These are phyloP conservation scores for Basidiobolus meristosporus DNA, from an alignment of 371 early-diverging fungal genomes.

Conservation along the genomic window DNA sequence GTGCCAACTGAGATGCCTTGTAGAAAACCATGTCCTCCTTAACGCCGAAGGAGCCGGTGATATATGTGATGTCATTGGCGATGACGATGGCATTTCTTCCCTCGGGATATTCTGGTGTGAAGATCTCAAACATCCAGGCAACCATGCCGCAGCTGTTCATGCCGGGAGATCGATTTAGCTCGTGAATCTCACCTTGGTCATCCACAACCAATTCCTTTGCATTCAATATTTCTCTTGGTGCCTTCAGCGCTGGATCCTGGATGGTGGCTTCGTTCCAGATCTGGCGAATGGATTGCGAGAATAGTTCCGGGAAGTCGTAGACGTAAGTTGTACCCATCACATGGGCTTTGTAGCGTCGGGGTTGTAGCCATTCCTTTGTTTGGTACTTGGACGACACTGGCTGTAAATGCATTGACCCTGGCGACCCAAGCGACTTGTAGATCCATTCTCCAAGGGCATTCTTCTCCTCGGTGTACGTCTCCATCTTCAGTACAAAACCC, in stretches of 20 bases:
- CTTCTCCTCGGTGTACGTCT: slow-evolving; percentile 77
- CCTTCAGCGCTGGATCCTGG: slow-evolving; percentile 23
- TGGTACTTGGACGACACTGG: slow-evolving; percentile 70
- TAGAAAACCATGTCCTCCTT: slow-evolving; percentile 85
- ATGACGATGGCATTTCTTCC: slow-evolving; percentile 84
- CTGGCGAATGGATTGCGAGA: slow-evolving; percentile 62
- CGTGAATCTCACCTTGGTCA: slow-evolving; percentile 54
- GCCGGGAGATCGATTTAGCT: slow-evolving; percentile 69
- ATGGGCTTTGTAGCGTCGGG: slow-evolving; percentile 93
- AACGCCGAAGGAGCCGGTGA: slow-evolving; percentile 95
- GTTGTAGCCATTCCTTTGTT: slow-evolving; percentile 90
- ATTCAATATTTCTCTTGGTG: slow-evolving; percentile 50
- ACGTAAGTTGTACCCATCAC: slow-evolving; percentile 95
- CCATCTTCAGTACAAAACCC: slow-evolving; percentile 79
- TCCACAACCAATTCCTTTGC: slow-evolving; percentile 78
- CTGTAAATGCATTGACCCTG: slow-evolving; percentile 71
- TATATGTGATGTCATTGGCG: slow-evolving; percentile 95
- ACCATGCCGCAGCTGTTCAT: slow-evolving; percentile 92
- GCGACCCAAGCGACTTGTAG: slow-evolving; percentile 55
- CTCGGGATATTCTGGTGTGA: slow-evolving; percentile 85
- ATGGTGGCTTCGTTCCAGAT: slow-evolving; percentile 51
- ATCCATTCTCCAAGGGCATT: slow-evolving; percentile 48
- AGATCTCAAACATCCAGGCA: slow-evolving; percentile 76
- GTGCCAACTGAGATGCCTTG: slow-evolving; percentile 78
- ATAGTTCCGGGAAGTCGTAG: slow-evolving; percentile 94